Base-by-base conservation (phyloP, 108 stramenopile species). In the Fragilariopsis cylindrus region DNA sequence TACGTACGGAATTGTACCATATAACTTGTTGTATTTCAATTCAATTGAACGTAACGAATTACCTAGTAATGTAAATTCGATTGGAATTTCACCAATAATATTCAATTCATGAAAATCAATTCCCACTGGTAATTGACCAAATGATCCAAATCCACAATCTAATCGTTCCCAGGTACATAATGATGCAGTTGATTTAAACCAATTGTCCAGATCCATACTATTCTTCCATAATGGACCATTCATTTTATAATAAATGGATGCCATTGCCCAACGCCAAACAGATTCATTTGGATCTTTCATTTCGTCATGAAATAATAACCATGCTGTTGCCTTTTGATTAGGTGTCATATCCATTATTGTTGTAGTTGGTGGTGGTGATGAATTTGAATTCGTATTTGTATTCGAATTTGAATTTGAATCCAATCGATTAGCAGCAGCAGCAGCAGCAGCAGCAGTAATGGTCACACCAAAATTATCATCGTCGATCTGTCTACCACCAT, bases 101-200 rank as follows among this genome's bases (percentile, higher is more conserved):
- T 73, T 63, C 7, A 66, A 21, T 48, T 68, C 77, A 16, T 60
- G 44, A 19, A 72, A 72, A 2, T 57, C 30, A 55, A 78, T 65
- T 5, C 72, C 60, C 19, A 55, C 67, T 11, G 55, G 48, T 16
- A 68, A 5, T 21, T 57, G 19, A 21, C 30, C 19, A 7, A 39
- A 7, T 39, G 41, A 40, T 1, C 60, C 60, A 4, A 7, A 11
- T 30, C 30, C 30, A 52, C 78, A 79, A 16, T 9, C 7, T 8
- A 81, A 47, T 16, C 49, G 68, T 12, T 72, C 53, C 80, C 80
- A 81, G 3, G 72, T 67, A 63, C 80, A 81, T n/a, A 57, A 46
- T 7, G 45, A 54, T 0, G 45, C 73, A 8, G 48, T 47, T 3
- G 79, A 30, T 30, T 30, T 30, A 30, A 30, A 30, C 30, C 30